Evolutionary conservation across 352 stramenopile species (phyloP), one percentile per base, ranked within the genome.

Genomic region (Phytophthora idaei): DNA sequence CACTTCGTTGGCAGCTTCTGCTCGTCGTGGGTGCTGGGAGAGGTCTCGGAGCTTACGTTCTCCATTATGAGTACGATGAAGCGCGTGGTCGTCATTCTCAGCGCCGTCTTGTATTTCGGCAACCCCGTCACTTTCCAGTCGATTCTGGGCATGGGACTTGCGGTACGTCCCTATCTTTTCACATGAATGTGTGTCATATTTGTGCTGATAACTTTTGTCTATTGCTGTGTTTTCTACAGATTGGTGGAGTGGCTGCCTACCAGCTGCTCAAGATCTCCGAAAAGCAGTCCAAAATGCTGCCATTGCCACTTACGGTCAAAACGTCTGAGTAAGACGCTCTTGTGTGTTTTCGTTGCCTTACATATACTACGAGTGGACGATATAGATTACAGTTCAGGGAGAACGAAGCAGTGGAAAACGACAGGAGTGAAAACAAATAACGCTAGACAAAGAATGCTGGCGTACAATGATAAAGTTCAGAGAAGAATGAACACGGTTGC

Each of bases 11-110:
- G 83, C 44, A 93, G 83, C 71, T 92, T 93, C 61, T 89, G 86
- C 64, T 85, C 86, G 44, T 91, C 83, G 28, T 85, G 90, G 67
- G 83, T 95, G 54, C 77, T 95, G 28, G 88, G 88, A 53, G 85
- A 95, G 61, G 88, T 95, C 41, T 90, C 88, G 15, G 88, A 95
- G 70, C 83, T 95, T 37, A 93, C 88, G 47, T 95, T 93, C 74
- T 95, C 88, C 52, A 95, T 95, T 74, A 95, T 95, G 88, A 89
- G 84, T 64, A 95, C 88, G 25, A 93, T 95, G 86, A 94, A 94
- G 77, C 88, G 88, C 11, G 83, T 94, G 53, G 88, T 95, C 57
- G 88, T 95, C 63, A 93, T 95, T 63, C 68, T 94, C 32, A 93
- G 88, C 55, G 86, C 88, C 2, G 81, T 95, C 15, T 62, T 93